Conservation (phyloP, 441 rosid species). For the Erysimum pusillum region DNA sequence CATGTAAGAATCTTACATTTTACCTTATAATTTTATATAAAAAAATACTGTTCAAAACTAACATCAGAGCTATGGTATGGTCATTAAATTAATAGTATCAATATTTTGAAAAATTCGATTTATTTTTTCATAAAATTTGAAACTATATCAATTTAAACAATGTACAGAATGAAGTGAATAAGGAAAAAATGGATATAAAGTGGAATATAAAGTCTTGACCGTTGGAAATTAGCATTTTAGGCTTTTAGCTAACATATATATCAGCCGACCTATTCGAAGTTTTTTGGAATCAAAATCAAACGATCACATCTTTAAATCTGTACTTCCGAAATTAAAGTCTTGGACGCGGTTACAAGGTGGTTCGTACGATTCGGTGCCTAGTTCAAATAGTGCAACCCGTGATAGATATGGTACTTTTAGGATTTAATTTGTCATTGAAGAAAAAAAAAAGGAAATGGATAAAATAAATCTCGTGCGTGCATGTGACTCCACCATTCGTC, state of each 20-base stretch:
- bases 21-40: not conserved
- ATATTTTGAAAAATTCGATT: not conserved
- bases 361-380: not conserved
- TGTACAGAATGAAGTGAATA: not conserved
- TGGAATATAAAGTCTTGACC: not conserved
- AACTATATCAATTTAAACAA: not conserved
- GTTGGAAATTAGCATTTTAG: not conserved
- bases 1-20: not conserved
- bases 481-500: slow-evolving; percentile 31
- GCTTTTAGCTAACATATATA: not conserved
- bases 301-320: not conserved
- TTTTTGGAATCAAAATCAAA: not conserved
- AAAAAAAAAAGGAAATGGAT: not conserved
- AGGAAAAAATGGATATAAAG: not conserved
- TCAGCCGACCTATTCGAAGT: not conserved
- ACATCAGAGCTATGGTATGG: not conserved
- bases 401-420: not conserved
- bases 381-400: slow-evolving; percentile 11
- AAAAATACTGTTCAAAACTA: not conserved
- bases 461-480: slow-evolving; percentile 5
- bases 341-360: slow-evolving; percentile 13
- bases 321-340: not conserved
- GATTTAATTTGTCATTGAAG: not conserved
- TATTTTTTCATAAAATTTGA: not conserved
- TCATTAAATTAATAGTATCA: not conserved